phyloP scores from a whole-genome alignment of 2,329 filamentous ascomycete species.

The Blumeriella jaapii region DNA sequence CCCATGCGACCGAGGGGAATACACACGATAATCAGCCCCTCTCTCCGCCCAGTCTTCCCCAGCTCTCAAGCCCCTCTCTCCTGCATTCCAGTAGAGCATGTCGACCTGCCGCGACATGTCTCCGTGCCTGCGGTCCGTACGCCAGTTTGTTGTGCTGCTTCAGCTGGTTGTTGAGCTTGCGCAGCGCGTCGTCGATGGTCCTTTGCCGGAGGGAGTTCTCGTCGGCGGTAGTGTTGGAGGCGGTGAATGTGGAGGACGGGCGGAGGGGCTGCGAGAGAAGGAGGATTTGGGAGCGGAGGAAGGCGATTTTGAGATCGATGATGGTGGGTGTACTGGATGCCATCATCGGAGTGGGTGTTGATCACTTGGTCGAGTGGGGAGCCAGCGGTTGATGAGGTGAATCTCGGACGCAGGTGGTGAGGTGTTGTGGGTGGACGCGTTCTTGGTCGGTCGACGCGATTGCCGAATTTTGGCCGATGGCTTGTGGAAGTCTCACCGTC shows the following conservation, averaged over 20 bases:
- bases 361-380: background rate
- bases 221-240: conserved; percentile 32
- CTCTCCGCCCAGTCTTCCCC: conserved; percentile 32
- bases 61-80: conserved; percentile 27
- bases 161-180: conserved; percentile 48
- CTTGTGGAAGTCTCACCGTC: too few relatives aligned
- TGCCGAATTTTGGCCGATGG: too few relatives aligned
- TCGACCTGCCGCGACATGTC: conserved; percentile 63
- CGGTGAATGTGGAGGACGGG: conserved; percentile 39
- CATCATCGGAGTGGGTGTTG: conserved; percentile 13
- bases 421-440: too few relatives aligned
- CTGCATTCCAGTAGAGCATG: conserved; percentile 44
- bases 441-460: too few relatives aligned
- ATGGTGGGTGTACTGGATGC: conserved; percentile 38
- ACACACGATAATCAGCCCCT: conserved; percentile 27
- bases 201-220: conserved; percentile 31
- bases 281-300: conserved; percentile 51
- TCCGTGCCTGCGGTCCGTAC: conserved; percentile 56
- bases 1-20: background rate
- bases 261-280: conserved; percentile 50
- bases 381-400: background rate
- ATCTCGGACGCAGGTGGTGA: too few relatives aligned
- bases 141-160: conserved; percentile 54
- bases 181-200: conserved; percentile 44
- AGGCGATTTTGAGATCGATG: conserved; percentile 50